These are phyloP conservation scores for Suillus placidus DNA, from an alignment of 768 basidiomycete genomes.

Conservation along the genomic window DNA sequence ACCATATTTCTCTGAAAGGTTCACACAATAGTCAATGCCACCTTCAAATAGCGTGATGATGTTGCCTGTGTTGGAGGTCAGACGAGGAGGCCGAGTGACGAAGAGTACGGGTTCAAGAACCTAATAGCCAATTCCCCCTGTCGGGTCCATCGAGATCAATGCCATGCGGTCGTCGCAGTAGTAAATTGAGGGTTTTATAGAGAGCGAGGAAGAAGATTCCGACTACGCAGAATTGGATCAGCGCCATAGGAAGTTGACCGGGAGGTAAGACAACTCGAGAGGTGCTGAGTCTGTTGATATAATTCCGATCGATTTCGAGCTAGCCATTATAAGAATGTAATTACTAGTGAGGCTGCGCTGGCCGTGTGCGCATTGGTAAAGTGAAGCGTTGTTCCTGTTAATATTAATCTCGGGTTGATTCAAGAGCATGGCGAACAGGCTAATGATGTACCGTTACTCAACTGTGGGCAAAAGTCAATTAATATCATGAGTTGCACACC, in stretches of 20 bases:
- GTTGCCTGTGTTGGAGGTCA: conserved; percentile 31
- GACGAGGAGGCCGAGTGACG: background rate
- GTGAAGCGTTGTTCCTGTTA: no score
- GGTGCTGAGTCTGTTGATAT: background rate
- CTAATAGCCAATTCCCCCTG: background rate
- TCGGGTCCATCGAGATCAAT: background rate
- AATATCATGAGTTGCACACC: no score
- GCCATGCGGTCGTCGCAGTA: background rate
- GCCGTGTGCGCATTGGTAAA: no score
- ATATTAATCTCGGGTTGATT: no score
- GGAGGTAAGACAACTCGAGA: background rate
- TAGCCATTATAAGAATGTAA: background rate
- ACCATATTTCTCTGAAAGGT: conserved; percentile 35
- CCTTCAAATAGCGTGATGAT: conserved; percentile 37
- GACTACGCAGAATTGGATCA: background rate
- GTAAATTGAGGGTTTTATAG: background rate
- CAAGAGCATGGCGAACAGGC: no score
- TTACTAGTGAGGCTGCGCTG: no score
- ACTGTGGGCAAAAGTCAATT: no score
- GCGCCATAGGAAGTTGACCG: background rate
- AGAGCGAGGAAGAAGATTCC: background rate
- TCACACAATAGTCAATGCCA: conserved; percentile 41
- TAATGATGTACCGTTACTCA: no score
- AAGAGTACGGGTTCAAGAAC: background rate
- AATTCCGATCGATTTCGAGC: no score